Percentiles rank a stretch among this genome's conserved stretches.
Evolutionary conservation across 352 stramenopile species (phyloP).

Genomic region (Pythium dissimile): DNA sequence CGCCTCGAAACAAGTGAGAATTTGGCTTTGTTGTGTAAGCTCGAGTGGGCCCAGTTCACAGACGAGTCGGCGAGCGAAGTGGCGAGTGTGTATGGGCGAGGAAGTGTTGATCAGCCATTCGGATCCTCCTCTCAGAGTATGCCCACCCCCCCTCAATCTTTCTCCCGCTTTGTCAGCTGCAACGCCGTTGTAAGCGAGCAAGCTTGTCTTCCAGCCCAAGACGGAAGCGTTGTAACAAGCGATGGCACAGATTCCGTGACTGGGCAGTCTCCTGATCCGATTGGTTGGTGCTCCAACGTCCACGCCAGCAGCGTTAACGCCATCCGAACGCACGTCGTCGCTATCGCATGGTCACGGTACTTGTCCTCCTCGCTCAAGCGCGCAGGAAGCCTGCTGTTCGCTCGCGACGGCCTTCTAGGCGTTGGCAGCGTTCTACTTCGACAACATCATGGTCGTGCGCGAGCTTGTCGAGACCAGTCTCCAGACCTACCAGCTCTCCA

Average conservation of each 20-base stretch:
- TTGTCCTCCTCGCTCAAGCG: not conserved
- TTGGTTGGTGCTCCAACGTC: not conserved
- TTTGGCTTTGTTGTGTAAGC: conserved; percentile 64
- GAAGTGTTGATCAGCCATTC: conserved; percentile 4
- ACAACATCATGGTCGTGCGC: not conserved
- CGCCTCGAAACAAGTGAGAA: conserved; percentile 66
- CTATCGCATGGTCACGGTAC: not conserved
- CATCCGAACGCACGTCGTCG: not conserved
- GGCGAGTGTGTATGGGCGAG: conserved; percentile 59
- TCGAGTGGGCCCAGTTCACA: conserved; percentile 82
- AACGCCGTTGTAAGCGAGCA: too few relatives aligned
- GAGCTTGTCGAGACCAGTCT: not conserved
- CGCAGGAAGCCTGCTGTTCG: not conserved
- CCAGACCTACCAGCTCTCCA: not conserved
- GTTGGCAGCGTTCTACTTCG: not conserved
- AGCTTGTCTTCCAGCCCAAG: conserved; percentile 6
- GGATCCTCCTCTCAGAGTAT: conserved; percentile 25
- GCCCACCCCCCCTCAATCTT: too few relatives aligned
- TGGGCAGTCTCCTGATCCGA: not conserved
- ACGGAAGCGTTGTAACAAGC: not conserved
- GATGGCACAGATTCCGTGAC: not conserved
- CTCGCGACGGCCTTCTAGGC: not conserved
- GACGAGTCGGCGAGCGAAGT: conserved; percentile 81
- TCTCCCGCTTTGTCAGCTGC: too few relatives aligned
- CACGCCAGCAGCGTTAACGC: not conserved